A percentile compares a stretch with the other conserved stretches of the same genome.
Conservation (phyloP, 1,284 basidiomycete species). For the Chiua sp. region DNA sequence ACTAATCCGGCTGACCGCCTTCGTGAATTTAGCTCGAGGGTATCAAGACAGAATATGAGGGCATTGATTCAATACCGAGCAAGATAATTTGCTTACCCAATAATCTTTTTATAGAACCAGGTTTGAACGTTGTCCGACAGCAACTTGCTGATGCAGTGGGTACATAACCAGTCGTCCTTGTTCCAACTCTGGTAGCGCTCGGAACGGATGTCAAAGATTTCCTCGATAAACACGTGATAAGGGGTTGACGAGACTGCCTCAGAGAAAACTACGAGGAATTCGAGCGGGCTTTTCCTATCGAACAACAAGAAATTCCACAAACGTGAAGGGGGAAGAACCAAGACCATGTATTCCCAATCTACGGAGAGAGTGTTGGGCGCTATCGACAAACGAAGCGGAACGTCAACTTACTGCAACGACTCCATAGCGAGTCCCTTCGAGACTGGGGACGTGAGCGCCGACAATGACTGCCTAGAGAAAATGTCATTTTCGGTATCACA, state of each 20-base stretch:
- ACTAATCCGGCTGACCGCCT: not conserved
- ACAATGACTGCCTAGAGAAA: conserved; percentile 22
- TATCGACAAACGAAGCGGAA: not conserved
- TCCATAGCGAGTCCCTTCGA: conserved; percentile 28
- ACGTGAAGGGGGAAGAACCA: not conserved
- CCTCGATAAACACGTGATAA: conserved; percentile 27
- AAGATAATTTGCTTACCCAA: no score
- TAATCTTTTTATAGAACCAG: conserved; percentile 29
- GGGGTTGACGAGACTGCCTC: conserved; percentile 11
- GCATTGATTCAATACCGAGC: not conserved
- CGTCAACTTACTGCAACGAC: conserved; percentile 31
- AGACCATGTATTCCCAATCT: conserved; percentile 30
- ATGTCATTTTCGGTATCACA: not conserved
- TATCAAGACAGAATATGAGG: not conserved
- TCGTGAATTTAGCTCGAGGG: not conserved
- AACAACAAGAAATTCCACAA: conserved; percentile 12
- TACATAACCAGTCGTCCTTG: conserved; percentile 41
- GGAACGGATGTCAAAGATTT: conserved; percentile 35
- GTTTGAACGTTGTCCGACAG: conserved; percentile 34
- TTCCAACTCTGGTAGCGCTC: conserved; percentile 35
- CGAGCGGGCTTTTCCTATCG: conserved; percentile 10
- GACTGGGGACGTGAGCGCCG: conserved; percentile 14
- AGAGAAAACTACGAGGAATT: conserved; percentile 9
- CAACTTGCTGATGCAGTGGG: conserved; percentile 33
- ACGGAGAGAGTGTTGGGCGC: not conserved